Base-by-base conservation (phyloP, 331 rosid species). In the Saraca asoca region DNA sequence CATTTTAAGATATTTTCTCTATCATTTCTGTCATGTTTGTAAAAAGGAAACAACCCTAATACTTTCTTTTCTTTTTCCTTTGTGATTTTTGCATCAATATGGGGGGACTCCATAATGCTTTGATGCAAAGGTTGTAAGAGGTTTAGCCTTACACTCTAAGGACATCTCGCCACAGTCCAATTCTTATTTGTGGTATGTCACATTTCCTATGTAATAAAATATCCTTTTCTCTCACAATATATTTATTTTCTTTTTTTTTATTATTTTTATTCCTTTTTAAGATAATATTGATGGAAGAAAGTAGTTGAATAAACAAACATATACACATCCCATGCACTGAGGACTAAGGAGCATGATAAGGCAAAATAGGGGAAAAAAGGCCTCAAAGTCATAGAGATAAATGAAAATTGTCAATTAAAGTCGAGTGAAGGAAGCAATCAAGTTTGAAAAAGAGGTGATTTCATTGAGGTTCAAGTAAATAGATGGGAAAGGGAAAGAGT, bases 51-150 rank as follows among this genome's bases (percentile, higher is more conserved):
- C 42, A 56, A 57, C 18, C 64, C 70, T 13, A 24, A 24, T 24
- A 24, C 31, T 24, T 3, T 24, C 31, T 24, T 24, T 24, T 59
- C 31, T 24, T 64, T 38, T 54, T 64, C 51, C 64, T 56, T 64
- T 60, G 78, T 81, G 15, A 75, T 58, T 71, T 79, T 80, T 68
- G 75, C 73, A 79, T 81, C 79, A 66, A 69, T 58, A 62, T 61
- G 62, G 64, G 49, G 80, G 87, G 92, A 54, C 87, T 82, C 95
- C 75, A 68, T 24, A 24, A 68, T 63, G 56, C 62, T 20, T 68
- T 82, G 68, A 69, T 77, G 68, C 74, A 74, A 53, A 64, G 72
- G 78, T 52, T 76, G 71, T 62, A 63, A 39, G 82, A 74, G 73
- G 24, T 53, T 53, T 29, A 68, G 83, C 66, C 86, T 90, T 88